These are phyloP conservation scores for Talaromyces sp. DNA, from an alignment of 2,329 filamentous ascomycete species.

Conservation along the genomic window DNA sequence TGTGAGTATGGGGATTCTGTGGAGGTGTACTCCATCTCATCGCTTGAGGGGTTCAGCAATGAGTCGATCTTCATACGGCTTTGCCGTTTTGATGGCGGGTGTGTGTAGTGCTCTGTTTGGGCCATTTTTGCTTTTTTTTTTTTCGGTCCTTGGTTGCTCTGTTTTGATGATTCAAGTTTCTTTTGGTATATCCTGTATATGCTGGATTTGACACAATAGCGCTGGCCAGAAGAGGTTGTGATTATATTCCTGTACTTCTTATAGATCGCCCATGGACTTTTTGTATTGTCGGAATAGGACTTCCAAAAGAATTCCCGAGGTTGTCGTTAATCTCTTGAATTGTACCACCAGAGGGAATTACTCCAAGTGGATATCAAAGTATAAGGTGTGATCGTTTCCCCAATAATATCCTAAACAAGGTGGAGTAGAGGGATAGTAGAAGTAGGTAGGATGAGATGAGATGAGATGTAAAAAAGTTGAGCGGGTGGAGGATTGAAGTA, in stretches of 20 bases:
- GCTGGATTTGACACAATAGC: not conserved
- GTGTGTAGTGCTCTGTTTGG: conserved; percentile 20
- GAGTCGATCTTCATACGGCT: conserved; percentile 40
- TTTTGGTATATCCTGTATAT: no score
- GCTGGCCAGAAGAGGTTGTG: no score
- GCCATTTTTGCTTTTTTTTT: conserved; percentile 5
- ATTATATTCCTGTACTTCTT: no score
- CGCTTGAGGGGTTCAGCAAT: conserved; percentile 31
- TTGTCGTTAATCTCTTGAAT: not conserved
- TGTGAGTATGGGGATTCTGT: conserved; percentile 22
- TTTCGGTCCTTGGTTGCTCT: not conserved
- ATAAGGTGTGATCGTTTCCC: not conserved
- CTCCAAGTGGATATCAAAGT: not conserved
- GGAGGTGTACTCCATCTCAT: conserved; percentile 21
- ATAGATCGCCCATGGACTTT: not conserved
- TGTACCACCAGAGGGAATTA: not conserved
- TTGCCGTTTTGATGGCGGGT: conserved; percentile 29
- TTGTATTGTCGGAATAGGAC: not conserved
- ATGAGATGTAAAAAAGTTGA: not conserved
- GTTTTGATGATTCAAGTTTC: no score
- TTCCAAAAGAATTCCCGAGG: not conserved
- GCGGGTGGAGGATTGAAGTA: conserved; percentile 7
- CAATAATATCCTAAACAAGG: not conserved
- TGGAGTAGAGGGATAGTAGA: not conserved
- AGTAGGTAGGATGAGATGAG: not conserved